Evolutionary conservation across 2,329 filamentous ascomycete genomes (phyloP), one percentile per base, ranked within the genome.

Genomic region (Talaromyces rugulosus): DNA sequence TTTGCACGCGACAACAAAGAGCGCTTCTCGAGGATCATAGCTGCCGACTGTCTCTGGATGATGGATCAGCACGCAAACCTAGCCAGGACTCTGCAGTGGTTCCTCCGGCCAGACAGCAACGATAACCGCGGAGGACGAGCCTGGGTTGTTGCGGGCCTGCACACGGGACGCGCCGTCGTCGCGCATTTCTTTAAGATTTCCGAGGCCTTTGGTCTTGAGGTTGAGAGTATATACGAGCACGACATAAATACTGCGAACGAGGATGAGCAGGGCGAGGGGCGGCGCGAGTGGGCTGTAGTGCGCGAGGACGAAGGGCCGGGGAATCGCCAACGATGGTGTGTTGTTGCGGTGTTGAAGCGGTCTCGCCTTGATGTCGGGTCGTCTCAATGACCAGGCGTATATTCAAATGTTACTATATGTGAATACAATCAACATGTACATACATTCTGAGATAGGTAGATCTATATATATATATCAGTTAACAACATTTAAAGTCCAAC

Each of bases 31-130:
- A 80, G 82, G 23, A 82, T 87, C 57, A 76, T 87, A 11, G 82
- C 84, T 0, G 84, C 85, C 58, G 85, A 87, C 67, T 87, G 84
- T 72, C 80, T 83, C 63, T 88, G 85, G 85, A 85, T 87, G 80
- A 75, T 74, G 0, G 73, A 73, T 27, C 81, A 87, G 72, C 85
- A 88, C 67, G 76, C 78, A 55, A 84, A 83, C 64, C 78, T 87
- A 16, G 81, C 78, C 11, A 74, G 71, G 14, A 85, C 83, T 1
- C 82, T 87, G 78, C 71, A 81, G 5, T 82, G 84, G 71, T 85
- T 86, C 67, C 77, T 87, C 12, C 33, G 12, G 33, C 33, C 33
- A 16, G 23, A 27, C 44, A 47, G 44, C 23, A 27, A 8, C 12
- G 33, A 36, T 36, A 12, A 34, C 16, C 18, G 77, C 80, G 4